Base-by-base conservation (phyloP, 352 stramenopile species). In the Globisporangium emineosum region DNA sequence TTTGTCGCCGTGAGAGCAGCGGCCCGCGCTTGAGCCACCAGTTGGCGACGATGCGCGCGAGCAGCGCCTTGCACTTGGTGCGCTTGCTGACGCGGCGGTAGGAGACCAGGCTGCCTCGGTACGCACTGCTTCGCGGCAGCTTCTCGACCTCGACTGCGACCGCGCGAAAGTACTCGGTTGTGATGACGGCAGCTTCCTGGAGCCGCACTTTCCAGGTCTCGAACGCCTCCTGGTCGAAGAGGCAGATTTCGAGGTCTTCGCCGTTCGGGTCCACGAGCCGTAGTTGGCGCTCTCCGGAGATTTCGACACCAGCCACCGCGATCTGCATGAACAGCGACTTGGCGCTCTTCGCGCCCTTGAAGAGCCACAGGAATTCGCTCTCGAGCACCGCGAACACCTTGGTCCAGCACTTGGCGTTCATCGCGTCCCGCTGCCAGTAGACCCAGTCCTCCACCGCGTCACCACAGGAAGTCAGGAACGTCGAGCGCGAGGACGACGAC, bases 341-440 rank as follows among this genome's bases (percentile, higher is more conserved):
- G 49, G 70, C 68, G 33, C 69, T 70, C 64, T 89, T 86, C 27
- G 79, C 82, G 42, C 77, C 74, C 64, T 89, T 88, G 63, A 91
- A 91, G 30, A 93, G 77, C 76, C 83, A 89, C 56, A 93, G 64
- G 64, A 93, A 91, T 65, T 93, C 84, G 64, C 88, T 83, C 70
- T 93, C 78, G 13, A 91, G 71, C 60, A 91, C 82, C 45, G 69
- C 82, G 67, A 87, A 93, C 25, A 93, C 82, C 60, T 90, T 91
- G 57, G 82, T 93, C 84, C 84, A 93, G 77, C 84, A 90, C 62
- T 79, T 70, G 27, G 68, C 66, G 53, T 91, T 84, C 62, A 57
- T 72, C 27, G 76, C 78, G 58, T 93, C 84, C 25, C 84, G 84
- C 66, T 93, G 80, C 84, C 84, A 93, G 77, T 93, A 91, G 67